These are phyloP conservation scores for Claviceps pazoutovae DNA, from an alignment of 2,329 filamentous ascomycete genomes.

Conservation along the genomic window DNA sequence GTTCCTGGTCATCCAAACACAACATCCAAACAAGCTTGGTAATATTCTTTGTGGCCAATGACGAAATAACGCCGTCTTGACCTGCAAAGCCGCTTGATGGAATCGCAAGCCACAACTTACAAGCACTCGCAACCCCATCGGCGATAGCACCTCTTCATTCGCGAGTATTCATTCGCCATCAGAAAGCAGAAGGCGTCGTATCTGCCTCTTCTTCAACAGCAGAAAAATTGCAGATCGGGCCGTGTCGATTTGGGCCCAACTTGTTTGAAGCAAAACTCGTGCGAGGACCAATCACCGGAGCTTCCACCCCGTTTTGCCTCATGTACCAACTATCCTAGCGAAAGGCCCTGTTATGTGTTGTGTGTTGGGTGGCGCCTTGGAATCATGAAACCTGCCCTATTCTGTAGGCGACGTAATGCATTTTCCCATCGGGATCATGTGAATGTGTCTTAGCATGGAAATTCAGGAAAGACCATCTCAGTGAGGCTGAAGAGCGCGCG, in stretches of 20 bases:
- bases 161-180: no score
- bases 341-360: no score
- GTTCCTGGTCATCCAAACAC: no score
- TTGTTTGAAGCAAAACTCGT: not conserved
- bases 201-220: no score
- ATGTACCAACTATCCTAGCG: not conserved
- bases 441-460: not conserved
- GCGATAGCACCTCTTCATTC: no score
- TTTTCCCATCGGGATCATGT: not conserved
- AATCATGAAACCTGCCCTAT: not conserved
- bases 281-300: slow-evolving; percentile 1
- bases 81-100: not conserved
- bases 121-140: no score
- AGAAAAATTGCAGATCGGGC: not conserved
- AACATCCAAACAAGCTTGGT: no score
- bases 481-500: not conserved
- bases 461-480: not conserved
- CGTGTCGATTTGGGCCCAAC: not conserved
- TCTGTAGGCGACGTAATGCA: slow-evolving; percentile 3
- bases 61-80: not conserved
- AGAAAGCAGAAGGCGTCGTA: no score
- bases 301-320: not conserved
- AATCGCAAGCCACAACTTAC: not conserved
- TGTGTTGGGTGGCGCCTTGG: no score
- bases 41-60: no score